Base-by-base conservation (phyloP, 2,329 filamentous ascomycete genomes). In the Furcasterigmium furcatum region DNA sequence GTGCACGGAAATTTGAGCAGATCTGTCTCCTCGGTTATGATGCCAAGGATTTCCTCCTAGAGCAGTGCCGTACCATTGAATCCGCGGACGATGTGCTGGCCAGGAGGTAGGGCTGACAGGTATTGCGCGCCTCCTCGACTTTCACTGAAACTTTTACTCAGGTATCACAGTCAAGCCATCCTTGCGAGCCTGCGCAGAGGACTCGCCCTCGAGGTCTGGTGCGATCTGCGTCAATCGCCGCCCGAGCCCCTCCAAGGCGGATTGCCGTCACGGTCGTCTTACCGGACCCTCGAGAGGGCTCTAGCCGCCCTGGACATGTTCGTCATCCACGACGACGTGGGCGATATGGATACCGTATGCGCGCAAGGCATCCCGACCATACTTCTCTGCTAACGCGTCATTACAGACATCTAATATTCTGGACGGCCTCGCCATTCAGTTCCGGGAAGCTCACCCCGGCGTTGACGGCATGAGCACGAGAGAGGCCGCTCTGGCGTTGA, bases 231-330 rank as follows among this genome's bases (percentile, higher is more conserved):
- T 82, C 19, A 63, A 79, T 57, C 40, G 9, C 43, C 49, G 22
- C 24, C 38, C 35, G 25, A 29, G 9, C 43, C 49, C 16, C 13
- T 30, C 2, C n/a, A 29, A 18, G 39, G 36, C 14, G 29, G 35
- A 10, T 40, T 30, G 14, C 29, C 38, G n/a, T 40, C 43, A 12
- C 22, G 29, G 19, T 36, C 45, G 9, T 35, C 39, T 18, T 56
- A 44, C 8, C 44, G 44, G 14, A 50, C 55, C 8, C 72, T 96
- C 18, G 91, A 96, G 61, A 77, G 79, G 46, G 86, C 86, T 2
- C 70, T 97, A 14, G 87, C 84, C 18, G 87, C 86, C 13, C 95
- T 95, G 62, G 94, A 97, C 64, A 78, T 97, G 66, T 97, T 97
- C 65, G 82, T 95, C 38, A 71, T 92, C 22, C 82, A 86, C 52